phyloP scores from a whole-genome alignment of 306 rosid genomes.

The Ceratonia siliqua region DNA sequence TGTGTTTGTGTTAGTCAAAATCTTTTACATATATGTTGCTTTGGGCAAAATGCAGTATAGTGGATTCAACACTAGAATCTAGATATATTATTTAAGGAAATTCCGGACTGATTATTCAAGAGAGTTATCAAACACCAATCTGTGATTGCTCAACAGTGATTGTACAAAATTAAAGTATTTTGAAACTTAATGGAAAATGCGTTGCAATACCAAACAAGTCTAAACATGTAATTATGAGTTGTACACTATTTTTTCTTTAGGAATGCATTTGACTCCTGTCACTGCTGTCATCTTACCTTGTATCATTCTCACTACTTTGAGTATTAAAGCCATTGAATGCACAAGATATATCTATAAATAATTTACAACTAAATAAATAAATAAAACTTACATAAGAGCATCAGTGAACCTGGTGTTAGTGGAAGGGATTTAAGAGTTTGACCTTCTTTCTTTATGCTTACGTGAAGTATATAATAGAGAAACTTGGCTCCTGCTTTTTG shows the following conservation, averaged over 20 bases:
- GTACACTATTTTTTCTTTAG: neutral
- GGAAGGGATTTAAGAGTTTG: slow-evolving; percentile 14
- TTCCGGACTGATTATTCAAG: neutral
- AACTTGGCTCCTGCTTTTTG: neutral
- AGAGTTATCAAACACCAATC: neutral
- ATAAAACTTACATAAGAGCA: neutral
- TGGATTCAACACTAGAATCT: no score
- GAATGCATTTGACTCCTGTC: neutral
- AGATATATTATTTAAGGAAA: neutral
- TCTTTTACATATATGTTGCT: neutral
- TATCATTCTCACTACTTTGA: neutral
- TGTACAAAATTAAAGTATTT: neutral
- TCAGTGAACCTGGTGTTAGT: neutral
- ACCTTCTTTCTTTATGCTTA: neutral
- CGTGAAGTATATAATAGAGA: neutral
- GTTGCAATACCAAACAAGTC: neutral
- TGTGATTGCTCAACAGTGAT: neutral
- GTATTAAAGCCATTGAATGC: neutral
- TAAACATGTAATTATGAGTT: neutral
- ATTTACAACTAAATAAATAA: slow-evolving; percentile 2
- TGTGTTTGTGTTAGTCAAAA: neutral
- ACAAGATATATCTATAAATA: neutral
- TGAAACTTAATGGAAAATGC: neutral
- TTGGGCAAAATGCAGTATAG: neutral
- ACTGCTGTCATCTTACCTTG: neutral